Evolutionary conservation across 108 stramenopile species (phyloP).

Genomic region (Skeletonema tropicum): DNA sequence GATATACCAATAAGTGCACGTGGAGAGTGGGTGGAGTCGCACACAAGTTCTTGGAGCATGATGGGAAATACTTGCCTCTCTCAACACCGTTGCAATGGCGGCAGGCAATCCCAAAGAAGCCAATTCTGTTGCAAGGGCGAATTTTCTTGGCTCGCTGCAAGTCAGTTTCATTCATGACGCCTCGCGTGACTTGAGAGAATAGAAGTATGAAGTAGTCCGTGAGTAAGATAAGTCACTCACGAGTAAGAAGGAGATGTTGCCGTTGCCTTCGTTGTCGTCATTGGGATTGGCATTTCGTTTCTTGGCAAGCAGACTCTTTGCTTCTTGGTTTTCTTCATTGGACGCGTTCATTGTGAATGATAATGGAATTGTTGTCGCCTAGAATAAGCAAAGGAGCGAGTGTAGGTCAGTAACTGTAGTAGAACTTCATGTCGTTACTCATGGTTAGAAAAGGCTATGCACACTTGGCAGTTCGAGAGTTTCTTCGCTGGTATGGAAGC

Average conservation of each 20-base stretch:
- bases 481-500: not conserved
- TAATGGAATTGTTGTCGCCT: too few relatives aligned
- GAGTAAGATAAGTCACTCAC: not conserved
- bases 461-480: not conserved
- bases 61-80: constrained; percentile 31
- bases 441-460: not conserved
- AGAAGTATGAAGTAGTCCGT: constrained; percentile 21
- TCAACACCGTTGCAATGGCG: constrained; percentile 31
- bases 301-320: not conserved
- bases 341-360: not conserved
- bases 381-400: too few relatives aligned
- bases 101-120: constrained; percentile 25
- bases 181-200: constrained; percentile 27
- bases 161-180: constrained; percentile 19
- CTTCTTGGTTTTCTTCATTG: not conserved
- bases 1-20: constrained; percentile 32
- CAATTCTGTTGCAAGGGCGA: not conserved
- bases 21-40: constrained; percentile 28
- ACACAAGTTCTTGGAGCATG: constrained; percentile 18
- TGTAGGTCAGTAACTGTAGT: too few relatives aligned
- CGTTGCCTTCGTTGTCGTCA: not conserved
- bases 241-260: constrained; percentile 5
- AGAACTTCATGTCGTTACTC: too few relatives aligned
- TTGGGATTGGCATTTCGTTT: not conserved
- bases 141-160: constrained; percentile 1